Conservation (phyloP, 2,329 filamentous ascomycete genomes). For the Nigrograna mackinnonii region DNA sequence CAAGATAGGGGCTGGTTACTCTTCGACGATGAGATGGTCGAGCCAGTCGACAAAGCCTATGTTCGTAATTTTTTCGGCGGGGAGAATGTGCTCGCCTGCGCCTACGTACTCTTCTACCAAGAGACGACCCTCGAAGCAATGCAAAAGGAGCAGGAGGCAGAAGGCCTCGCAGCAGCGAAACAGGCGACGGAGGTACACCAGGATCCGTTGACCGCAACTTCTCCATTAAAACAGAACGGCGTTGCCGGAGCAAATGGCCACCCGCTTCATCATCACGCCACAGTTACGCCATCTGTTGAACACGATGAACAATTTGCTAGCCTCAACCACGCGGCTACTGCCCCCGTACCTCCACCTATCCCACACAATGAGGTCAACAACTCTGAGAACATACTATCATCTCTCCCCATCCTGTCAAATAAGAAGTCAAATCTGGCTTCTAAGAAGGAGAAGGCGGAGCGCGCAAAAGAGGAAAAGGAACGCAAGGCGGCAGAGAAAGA, state of each 20-base stretch:
- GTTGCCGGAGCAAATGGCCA: constrained; percentile 39
- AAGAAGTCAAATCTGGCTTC: constrained; percentile 34
- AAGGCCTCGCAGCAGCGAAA: constrained; percentile 58
- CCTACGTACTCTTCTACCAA: constrained; percentile 97
- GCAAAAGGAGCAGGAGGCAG: constrained; percentile 79
- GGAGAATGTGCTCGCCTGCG: constrained; percentile 80
- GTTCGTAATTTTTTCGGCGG: constrained; percentile 98
- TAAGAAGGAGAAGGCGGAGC: constrained; percentile 65
- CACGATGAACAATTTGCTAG: constrained; percentile 56
- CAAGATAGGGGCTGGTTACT: constrained; percentile 93
- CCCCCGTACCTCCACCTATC: constrained; percentile 51
- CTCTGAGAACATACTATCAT: constrained; percentile 34
- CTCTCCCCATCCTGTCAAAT: constrained; percentile 36
- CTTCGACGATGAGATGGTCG: constrained; percentile 98
- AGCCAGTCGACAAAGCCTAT: constrained; percentile 95
- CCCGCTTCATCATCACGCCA: constrained; percentile 23
- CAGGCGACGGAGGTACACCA: constrained; percentile 49
- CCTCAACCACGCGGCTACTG: constrained; percentile 69
- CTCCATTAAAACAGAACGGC: constrained; percentile 56
- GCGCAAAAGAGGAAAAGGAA: constrained; percentile 65
- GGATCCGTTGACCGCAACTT: constrained; percentile 62
- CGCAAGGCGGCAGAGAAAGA: constrained; percentile 64
- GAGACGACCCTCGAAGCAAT: constrained; percentile 76
- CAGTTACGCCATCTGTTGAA: constrained; percentile 46
- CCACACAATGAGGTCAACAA: constrained; percentile 18